Conservation (phyloP, 179 eudicot genomes). For the Sideroxylon spinosum region DNA sequence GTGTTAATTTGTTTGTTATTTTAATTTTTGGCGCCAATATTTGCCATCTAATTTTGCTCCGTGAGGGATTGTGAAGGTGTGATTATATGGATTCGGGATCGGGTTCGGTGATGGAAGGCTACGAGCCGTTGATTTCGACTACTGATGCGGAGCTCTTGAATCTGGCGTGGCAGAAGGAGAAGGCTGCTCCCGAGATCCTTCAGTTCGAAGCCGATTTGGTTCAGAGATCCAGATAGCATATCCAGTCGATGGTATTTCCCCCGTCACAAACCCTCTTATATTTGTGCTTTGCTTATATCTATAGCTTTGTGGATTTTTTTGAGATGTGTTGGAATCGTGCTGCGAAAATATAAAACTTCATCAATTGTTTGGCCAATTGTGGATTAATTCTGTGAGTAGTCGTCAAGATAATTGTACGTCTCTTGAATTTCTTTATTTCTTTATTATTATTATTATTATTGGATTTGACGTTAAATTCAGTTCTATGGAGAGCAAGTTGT, state of each 20-base stretch:
- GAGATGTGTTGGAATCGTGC: neutral
- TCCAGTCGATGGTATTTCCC: constrained; percentile 64
- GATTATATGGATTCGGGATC: constrained; percentile 37
- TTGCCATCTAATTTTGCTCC: too few relatives aligned
- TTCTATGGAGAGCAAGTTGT: too few relatives aligned
- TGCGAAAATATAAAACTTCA: neutral
- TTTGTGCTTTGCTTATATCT: neutral
- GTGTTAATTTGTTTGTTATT: too few relatives aligned
- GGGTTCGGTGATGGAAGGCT: constrained; percentile 32
- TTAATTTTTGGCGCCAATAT: too few relatives aligned
- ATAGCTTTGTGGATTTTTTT: neutral
- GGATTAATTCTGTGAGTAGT: too few relatives aligned
- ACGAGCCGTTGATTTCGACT: constrained; percentile 62
- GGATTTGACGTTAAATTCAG: too few relatives aligned
- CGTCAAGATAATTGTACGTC: too few relatives aligned
- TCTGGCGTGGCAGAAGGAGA: constrained; percentile 82
- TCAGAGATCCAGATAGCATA: constrained; percentile 67
- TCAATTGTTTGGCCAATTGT: too few relatives aligned
- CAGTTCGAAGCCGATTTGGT: constrained; percentile 48
- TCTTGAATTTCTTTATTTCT: too few relatives aligned
- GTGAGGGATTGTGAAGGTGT: neutral
- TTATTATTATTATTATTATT: too few relatives aligned
- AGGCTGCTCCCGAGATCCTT: constrained; percentile 81
- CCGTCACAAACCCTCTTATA: neutral
- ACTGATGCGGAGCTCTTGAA: constrained; percentile 79